Conservation (phyloP, 192 early-diverging fungal species). For the Mortierella alpina region DNA sequence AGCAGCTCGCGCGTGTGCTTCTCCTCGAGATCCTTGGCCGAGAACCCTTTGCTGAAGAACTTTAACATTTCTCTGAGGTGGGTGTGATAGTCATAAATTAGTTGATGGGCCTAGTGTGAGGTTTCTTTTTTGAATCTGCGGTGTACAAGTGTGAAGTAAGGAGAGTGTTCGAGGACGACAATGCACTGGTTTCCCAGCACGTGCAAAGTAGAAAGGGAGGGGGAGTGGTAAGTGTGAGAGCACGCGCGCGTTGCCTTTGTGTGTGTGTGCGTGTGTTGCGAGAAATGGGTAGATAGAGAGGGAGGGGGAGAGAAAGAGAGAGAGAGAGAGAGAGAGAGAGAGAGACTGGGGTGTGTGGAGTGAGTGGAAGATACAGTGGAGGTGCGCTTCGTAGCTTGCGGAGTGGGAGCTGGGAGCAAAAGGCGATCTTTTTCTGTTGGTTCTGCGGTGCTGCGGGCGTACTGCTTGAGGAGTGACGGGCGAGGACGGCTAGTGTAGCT, state of each 20-base stretch:
- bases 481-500: too few relatives aligned
- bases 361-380: too few relatives aligned
- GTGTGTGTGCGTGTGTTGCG: not conserved
- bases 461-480: too few relatives aligned
- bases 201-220: not conserved
- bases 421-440: too few relatives aligned
- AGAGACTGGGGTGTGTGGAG: too few relatives aligned
- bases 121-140: not conserved
- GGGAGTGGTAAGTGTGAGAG: not conserved
- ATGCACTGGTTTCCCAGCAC: not conserved
- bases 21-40: constrained; percentile 43
- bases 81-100: not conserved
- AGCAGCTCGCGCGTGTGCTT: constrained; percentile 47
- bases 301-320: not conserved
- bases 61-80: constrained; percentile 35
- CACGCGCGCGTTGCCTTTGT: not conserved
- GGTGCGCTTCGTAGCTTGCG: too few relatives aligned
- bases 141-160: not conserved
- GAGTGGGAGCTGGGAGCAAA: too few relatives aligned
- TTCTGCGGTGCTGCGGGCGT: too few relatives aligned
- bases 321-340: constrained; percentile 3
- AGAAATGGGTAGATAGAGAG: not conserved
- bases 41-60: constrained; percentile 45
- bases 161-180: not conserved
- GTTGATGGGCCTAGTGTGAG: not conserved